Evolutionary conservation across 2,329 filamentous ascomycete species (phyloP).

Genomic region (Botrytis fragariae): DNA sequence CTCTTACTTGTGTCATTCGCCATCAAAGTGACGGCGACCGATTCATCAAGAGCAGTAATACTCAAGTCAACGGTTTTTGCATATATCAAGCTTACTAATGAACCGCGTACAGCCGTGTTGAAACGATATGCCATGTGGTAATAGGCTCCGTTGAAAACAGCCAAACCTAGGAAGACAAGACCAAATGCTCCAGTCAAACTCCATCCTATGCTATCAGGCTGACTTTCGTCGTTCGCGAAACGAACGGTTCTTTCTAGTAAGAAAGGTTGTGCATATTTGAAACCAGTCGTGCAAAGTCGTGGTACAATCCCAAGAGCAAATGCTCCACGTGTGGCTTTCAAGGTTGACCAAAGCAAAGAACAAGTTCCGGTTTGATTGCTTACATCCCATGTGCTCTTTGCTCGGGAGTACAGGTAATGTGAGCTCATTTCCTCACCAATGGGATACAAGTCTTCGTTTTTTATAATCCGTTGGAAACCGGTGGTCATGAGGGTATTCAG

Average conservation of each 20-base stretch:
- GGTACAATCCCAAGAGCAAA: slow-evolving; percentile 24
- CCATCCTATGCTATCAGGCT: slow-evolving; percentile 26
- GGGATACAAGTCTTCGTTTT: slow-evolving; percentile 39
- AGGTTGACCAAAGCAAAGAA: slow-evolving; percentile 29
- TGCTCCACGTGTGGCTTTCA: slow-evolving; percentile 26
- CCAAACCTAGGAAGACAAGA: slow-evolving; percentile 34
- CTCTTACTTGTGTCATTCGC: slow-evolving; percentile 18
- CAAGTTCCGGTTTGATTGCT: slow-evolving; percentile 16
- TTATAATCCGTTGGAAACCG: slow-evolving; percentile 41
- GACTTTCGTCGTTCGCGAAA: slow-evolving; percentile 17
- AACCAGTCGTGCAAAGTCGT: slow-evolving; percentile 24
- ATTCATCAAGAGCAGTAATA: slow-evolving; percentile 32
- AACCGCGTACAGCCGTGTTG: slow-evolving; percentile 31
- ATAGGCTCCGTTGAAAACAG: slow-evolving; percentile 29
- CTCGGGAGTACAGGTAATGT: slow-evolving; percentile 18
- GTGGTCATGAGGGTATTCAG: slow-evolving; percentile 40
- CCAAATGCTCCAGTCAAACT: slow-evolving; percentile 28
- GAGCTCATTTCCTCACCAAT: slow-evolving; percentile 37
- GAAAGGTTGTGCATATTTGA: slow-evolving; percentile 28
- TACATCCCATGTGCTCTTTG: slow-evolving; percentile 25
- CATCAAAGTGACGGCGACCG: slow-evolving; percentile 25
- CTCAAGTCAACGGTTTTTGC: slow-evolving; percentile 33
- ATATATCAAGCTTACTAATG: slow-evolving; percentile 34
- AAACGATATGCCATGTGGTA: slow-evolving; percentile 27
- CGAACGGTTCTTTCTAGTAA: slow-evolving; percentile 23